Evolutionary conservation across 2,329 filamentous ascomycete species (phyloP).

Genomic region (Dothiorella sarmentorum): DNA sequence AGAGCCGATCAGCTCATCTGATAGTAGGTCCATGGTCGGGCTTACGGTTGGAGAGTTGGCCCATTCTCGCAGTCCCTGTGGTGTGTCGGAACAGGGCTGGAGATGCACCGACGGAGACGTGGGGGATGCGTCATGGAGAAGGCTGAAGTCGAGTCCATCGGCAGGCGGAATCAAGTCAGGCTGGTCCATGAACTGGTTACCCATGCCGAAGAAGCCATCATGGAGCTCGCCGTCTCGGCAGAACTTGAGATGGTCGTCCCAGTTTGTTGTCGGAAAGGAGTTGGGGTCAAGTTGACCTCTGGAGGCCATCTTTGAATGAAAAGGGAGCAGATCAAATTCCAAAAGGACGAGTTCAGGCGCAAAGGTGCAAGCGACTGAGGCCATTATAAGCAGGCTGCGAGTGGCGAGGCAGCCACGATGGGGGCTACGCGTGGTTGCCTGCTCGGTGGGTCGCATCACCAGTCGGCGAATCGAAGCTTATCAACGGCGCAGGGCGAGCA

Average conservation of each 20-base stretch:
- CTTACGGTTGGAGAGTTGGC: background rate
- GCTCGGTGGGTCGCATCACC: background rate
- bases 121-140: conserved; percentile 1
- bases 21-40: background rate
- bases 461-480: background rate
- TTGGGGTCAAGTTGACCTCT: background rate
- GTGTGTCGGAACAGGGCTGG: background rate
- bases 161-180: background rate
- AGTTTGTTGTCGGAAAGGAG: background rate
- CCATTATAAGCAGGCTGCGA: background rate
- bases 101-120: conserved; percentile 1
- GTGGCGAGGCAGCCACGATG: conserved; percentile 3
- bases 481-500: conserved; percentile 1
- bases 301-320: background rate
- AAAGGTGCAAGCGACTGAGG: background rate
- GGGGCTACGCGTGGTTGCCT: conserved; percentile 5
- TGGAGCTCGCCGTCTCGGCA: background rate
- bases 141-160: background rate
- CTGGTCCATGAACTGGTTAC: background rate
- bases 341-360: background rate
- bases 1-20: background rate
- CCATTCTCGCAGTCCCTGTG: conserved; percentile 2
- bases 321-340: background rate
- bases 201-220: background rate
- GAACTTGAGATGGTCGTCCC: background rate